phyloP scores from a whole-genome alignment of 2,329 filamentous ascomycete genomes.

The Tolypocladium cylindrosporum region DNA sequence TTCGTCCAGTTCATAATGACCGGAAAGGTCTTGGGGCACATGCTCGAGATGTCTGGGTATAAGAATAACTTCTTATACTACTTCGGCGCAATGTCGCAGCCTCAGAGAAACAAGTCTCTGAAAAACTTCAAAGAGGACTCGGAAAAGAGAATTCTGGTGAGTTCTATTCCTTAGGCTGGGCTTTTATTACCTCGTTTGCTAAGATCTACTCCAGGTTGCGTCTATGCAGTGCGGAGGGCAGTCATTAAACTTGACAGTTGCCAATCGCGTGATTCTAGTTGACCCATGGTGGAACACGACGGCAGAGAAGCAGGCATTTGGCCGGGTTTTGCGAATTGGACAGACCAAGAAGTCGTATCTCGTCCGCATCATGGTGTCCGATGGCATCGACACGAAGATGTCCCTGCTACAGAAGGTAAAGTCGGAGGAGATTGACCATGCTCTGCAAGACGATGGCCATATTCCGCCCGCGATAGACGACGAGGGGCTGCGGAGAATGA shows the following conservation, averaged over 20 bases:
- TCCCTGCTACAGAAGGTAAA: constrained; percentile 46
- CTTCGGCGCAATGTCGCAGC: constrained; percentile 12
- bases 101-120: constrained; percentile 10
- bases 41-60: constrained; percentile 16
- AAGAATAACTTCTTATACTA: constrained; percentile 26
- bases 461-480: neutral
- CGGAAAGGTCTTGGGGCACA: constrained; percentile 22
- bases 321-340: constrained; percentile 53
- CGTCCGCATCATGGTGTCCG: constrained; percentile 42
- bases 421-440: constrained; percentile 28
- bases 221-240: constrained; percentile 24
- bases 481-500: neutral
- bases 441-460: constrained; percentile 19
- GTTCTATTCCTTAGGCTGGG: constrained; percentile 2
- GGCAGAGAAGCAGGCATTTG: constrained; percentile 51
- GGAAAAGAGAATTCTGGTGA: constrained; percentile 22
- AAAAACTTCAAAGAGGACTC: constrained; percentile 10
- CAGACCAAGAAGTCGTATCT: constrained; percentile 52
- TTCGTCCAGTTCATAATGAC: constrained; percentile 24
- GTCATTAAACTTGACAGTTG: constrained; percentile 28
- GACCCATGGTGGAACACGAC: constrained; percentile 54
- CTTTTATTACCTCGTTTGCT: neutral
- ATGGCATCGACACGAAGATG: constrained; percentile 50
- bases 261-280: constrained; percentile 43
- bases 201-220: constrained; percentile 18